These are phyloP conservation scores for Exophiala sp. DNA, from an alignment of 2,329 filamentous ascomycete genomes.

Conservation along the genomic window DNA sequence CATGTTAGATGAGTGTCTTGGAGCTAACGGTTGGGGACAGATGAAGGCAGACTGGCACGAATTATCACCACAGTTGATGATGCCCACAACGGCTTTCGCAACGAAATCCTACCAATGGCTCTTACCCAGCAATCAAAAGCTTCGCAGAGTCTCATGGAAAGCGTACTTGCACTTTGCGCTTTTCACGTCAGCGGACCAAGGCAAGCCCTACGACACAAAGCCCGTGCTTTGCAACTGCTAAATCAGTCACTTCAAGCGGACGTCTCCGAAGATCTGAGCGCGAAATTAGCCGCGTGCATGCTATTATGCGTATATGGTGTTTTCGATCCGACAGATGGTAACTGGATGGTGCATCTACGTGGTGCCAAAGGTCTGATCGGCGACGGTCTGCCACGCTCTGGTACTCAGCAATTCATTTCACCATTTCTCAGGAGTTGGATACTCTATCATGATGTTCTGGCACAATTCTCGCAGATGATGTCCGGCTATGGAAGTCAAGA, in stretches of 20 bases:
- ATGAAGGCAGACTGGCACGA: background rate
- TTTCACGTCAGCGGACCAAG: background rate
- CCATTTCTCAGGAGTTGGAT: conserved; percentile 3
- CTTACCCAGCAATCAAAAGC: background rate
- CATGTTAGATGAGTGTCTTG: background rate
- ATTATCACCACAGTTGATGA: conserved; percentile 5
- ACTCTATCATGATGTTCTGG: conserved; percentile 2
- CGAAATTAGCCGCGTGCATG: conserved; percentile 3
- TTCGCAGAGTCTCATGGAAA: background rate
- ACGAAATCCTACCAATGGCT: conserved; percentile 4
- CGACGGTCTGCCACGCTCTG: background rate
- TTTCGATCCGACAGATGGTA: conserved; percentile 2
- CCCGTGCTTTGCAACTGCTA: background rate
- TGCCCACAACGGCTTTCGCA: conserved; percentile 7
- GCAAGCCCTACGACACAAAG: background rate
- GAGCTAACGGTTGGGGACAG: background rate
- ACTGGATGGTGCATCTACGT: conserved; percentile 1
- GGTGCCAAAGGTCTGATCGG: background rate
- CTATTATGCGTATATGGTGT: conserved; percentile 5
- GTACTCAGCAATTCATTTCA: background rate
- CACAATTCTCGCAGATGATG: background rate
- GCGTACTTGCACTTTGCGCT: background rate
- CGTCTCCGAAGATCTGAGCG: background rate
- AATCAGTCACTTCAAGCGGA: background rate
- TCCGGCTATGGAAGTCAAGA: background rate